Evolutionary conservation across 2,329 filamentous ascomycete genomes (phyloP), one percentile per base, ranked within the genome.

Genomic region (Clonostachys rosea): DNA sequence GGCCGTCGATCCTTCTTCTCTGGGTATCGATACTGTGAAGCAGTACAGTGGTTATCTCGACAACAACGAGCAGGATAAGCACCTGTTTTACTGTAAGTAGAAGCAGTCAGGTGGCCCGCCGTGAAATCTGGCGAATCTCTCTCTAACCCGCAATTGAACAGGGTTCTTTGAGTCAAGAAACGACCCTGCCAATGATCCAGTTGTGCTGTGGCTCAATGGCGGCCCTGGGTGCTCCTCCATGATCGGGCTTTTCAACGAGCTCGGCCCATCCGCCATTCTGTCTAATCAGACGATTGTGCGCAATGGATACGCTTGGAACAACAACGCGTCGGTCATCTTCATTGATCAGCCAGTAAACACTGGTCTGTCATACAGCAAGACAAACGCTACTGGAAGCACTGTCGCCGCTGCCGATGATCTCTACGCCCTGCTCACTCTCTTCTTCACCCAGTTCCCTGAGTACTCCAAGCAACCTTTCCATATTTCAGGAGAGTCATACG

Each of bases 161-260:
- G 90, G 91, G 94, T 97, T 97, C 84, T 99, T 99, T 59, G 94
- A 99, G 73, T 97, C 92, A 46, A 88, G 94, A 61, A 96, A 96
- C 62, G 91, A 99, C 68, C 92, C 94, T 55, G 83, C 91, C 80
- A 97, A 92, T 63, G 94, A 97, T 67, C 94, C 94, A 43, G 90
- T 97, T 42, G 85, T 97, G 47, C 80, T 96, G 56, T 95, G 92
- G 81, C 79, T 97, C 63, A 97, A 97, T 62, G 94, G 94, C 56
- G 94, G 94, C 57, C 94, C 94, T 41, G 94, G 94, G 59, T 97
- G 94, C 78, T 97, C 92, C 20, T 97, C 92, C 46, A 77, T 97
- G 61, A 96, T 91, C 54, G 94, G 94, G 54, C 83, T 97, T 48
- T 97, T 99, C 83, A 86, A 97, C 75, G 94, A 99, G 74, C 87